Base-by-base conservation (phyloP, 1,284 basidiomycete species). In the Ganoderma resinaceum region DNA sequence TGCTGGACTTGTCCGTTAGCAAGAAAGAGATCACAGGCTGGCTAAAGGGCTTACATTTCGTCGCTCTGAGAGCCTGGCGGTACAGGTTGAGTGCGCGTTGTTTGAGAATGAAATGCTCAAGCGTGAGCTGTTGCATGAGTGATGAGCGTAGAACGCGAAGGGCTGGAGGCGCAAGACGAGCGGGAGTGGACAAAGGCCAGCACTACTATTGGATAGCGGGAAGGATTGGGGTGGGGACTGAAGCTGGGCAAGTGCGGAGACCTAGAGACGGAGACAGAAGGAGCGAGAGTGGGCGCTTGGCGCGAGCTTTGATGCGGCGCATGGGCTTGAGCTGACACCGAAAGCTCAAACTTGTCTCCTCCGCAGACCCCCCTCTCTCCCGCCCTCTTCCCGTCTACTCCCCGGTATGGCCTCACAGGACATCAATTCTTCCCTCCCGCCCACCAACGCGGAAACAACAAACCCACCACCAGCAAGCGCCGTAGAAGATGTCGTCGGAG, bases 81-180 rank as follows among this genome's bases (percentile, higher is more conserved):
- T 93, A 94, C 46, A 93, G 80, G 70, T 82, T 78, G 53, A 93
- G 76, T 26, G 85, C 88, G 74, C 86, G 81, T 69, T 89, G 86
- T 69, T 85, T 85, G 67, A 94, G 84, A 75, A 94, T 85, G 76
- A 93, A 94, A 78, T 94, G 91, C 79, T 86, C 91, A 77, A 94
- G 85, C 52, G 89, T 78, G 14, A 75, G 68, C 20, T 74, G 70
- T 6, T 67, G 70, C 78, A 77, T 78, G 46, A 46, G 11, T 57
- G 55, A 62, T 31, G 40, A 42, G 11, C 40, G 12, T 18, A 16
- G 40, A 38, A 16, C 52, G 11, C 23, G 33, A 0, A 35, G 1
- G n/a, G n/a, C n/a, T n/a, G n/a, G n/a, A n/a, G 29, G 43, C 23
- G 31, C 29, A 37, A 42, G n/a, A 18, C 37, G 52, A 43, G 40